These are phyloP conservation scores for Ophidiomyces ophidiicola DNA, from an alignment of 2,329 filamentous ascomycete genomes.

Conservation along the genomic window DNA sequence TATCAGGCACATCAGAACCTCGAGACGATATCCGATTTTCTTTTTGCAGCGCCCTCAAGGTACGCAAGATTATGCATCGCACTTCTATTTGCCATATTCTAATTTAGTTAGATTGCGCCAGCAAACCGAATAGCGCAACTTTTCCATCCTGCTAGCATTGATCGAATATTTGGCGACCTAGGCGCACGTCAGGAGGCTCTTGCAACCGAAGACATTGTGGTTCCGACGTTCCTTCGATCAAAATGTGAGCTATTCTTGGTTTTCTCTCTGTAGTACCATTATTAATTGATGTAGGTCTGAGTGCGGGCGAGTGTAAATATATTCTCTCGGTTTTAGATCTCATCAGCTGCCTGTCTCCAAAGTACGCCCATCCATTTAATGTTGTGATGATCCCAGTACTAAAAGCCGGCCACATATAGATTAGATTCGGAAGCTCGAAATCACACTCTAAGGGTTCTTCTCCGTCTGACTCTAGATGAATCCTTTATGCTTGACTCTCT, in stretches of 20 bases:
- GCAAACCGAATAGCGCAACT: constrained; percentile 22
- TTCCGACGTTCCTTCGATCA: constrained; percentile 20
- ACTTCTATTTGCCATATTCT: constrained; percentile 5
- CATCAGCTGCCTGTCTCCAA: constrained; percentile 22
- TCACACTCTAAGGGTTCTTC: constrained; percentile 23
- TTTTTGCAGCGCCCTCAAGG: constrained; percentile 46
- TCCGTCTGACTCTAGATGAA: constrained; percentile 29
- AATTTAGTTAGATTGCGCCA: constrained; percentile 20
- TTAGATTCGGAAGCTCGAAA: constrained; percentile 25
- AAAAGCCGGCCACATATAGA: constrained; percentile 18
- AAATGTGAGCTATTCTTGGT: constrained; percentile 13
- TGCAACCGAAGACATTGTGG: constrained; percentile 21
- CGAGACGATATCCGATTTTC: constrained; percentile 46
- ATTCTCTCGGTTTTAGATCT: constrained; percentile 28
- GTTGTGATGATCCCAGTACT: not conserved
- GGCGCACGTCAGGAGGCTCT: constrained; percentile 43
- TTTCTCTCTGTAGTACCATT: not conserved
- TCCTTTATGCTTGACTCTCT: constrained; percentile 22
- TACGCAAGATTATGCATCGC: constrained; percentile 19
- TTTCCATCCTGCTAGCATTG: constrained; percentile 31
- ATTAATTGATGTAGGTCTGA: constrained; percentile 10
- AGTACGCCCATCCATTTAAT: constrained; percentile 18
- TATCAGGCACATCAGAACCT: constrained; percentile 42
- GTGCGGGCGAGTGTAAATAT: constrained; percentile 14
- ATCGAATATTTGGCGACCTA: constrained; percentile 46